phyloP scores from a whole-genome alignment of 495 filamentous ascomycete genomes.

The Aspergillus saccharolyticus region DNA sequence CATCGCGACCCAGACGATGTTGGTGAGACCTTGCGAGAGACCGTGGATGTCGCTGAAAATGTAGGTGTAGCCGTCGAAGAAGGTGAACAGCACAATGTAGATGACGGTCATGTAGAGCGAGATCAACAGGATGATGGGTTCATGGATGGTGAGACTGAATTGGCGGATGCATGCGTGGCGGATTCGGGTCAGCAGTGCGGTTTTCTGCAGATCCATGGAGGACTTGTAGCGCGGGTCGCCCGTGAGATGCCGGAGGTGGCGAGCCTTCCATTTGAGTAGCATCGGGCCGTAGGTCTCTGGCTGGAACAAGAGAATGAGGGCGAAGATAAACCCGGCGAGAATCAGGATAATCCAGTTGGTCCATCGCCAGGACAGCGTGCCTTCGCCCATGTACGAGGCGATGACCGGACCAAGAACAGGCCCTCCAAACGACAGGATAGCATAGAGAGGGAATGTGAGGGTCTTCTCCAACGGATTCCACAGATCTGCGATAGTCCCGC shows the following conservation, averaged over 20 bases:
- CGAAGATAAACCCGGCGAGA: conserved; percentile 36
- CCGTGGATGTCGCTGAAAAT: conserved; percentile 57
- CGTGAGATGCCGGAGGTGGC: conserved; percentile 41
- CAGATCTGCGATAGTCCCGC: conserved; percentile 48
- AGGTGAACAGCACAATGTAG: conserved; percentile 64
- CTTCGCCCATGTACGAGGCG: conserved; percentile 44
- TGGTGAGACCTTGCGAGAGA: conserved; percentile 49
- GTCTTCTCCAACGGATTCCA: conserved; percentile 48
- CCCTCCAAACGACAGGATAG: conserved; percentile 42
- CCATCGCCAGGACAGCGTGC: conserved; percentile 47
- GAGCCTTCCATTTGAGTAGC: conserved; percentile 49
- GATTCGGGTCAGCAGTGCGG: conserved; percentile 31
- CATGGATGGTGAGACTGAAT: conserved; percentile 36
- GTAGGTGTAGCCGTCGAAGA: conserved; percentile 60
- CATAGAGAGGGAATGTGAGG: conserved; percentile 45
- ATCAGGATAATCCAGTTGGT: conserved; percentile 49
- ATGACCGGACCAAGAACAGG: conserved; percentile 44
- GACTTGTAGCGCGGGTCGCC: conserved; percentile 41
- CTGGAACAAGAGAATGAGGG: conserved; percentile 40
- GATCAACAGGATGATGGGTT: conserved; percentile 50
- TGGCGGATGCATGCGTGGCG: conserved; percentile 38
- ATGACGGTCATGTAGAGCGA: conserved; percentile 57
- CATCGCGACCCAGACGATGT: conserved; percentile 55
- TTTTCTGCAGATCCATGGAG: conserved; percentile 40
- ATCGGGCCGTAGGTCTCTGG: conserved; percentile 50